Percentiles rank a stretch among this genome's conserved stretches.
These are phyloP conservation scores for Nemophila menziesii DNA, from an alignment of 257 asterid species.

Conservation along the genomic window DNA sequence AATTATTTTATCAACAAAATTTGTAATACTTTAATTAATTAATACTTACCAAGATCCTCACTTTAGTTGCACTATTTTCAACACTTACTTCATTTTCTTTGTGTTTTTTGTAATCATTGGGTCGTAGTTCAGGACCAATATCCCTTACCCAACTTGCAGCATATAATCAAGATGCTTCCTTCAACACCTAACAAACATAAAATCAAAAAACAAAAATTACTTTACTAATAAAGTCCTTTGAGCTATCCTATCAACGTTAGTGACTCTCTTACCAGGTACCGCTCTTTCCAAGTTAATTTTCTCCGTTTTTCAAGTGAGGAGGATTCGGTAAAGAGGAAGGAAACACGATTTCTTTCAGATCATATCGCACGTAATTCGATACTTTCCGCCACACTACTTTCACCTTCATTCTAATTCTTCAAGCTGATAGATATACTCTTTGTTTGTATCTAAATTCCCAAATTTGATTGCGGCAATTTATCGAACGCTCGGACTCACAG, in stretches of 20 bases:
- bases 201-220: not conserved
- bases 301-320: conserved; percentile 54
- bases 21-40: no score
- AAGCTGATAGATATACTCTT: not conserved
- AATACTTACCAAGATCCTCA: conserved; percentile 69
- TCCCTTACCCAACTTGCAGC: conserved; percentile 95
- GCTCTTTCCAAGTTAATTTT: conserved; percentile 57
- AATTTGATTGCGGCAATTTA: not conserved
- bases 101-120: conserved; percentile 53
- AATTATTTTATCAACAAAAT: no score
- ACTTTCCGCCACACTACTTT: conserved; percentile 52
- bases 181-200: conserved; percentile 42
- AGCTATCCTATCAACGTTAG: not conserved
- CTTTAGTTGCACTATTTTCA: conserved; percentile 19
- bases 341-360: conserved; percentile 79
- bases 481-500: not conserved
- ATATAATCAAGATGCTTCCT: conserved; percentile 73
- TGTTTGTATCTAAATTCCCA: no score
- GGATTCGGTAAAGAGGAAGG: conserved; percentile 94
- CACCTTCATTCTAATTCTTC: conserved; percentile 35
- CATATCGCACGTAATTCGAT: conserved; percentile 57
- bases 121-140: conserved; percentile 88
- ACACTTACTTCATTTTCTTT: conserved; percentile 22
- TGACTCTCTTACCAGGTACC: conserved; percentile 47
- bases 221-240: not conserved